These are phyloP conservation scores for Russula abietina DNA, from an alignment of 768 basidiomycete species.

Conservation along the genomic window DNA sequence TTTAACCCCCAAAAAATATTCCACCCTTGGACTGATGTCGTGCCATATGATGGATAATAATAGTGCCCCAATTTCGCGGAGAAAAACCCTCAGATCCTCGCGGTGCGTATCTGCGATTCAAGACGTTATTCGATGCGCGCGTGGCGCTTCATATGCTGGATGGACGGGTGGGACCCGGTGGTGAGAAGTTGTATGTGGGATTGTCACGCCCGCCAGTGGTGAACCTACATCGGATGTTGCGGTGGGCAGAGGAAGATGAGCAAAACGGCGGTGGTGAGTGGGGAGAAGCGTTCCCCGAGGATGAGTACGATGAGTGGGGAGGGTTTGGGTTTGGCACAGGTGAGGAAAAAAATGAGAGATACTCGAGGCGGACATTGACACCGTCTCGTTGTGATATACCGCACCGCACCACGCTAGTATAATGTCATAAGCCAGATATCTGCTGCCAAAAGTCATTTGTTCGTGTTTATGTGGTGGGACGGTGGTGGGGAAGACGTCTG, in stretches of 20 bases:
- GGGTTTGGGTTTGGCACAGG: slow-evolving; percentile 5
- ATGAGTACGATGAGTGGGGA: background rate
- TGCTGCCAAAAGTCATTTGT: too few species aligned
- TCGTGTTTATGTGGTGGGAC: too few species aligned
- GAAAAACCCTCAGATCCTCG: background rate
- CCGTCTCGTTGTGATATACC: too few species aligned
- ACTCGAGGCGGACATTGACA: too few species aligned
- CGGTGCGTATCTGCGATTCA: background rate
- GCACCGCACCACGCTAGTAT: too few species aligned
- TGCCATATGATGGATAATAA: too few species aligned
- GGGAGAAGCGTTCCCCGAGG: background rate
- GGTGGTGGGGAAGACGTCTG: too few species aligned
- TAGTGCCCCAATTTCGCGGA: slow-evolving; percentile 11
- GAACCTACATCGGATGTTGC: background rate
- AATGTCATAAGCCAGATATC: too few species aligned
- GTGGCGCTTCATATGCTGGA: background rate
- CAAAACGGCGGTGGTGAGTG: too few species aligned
- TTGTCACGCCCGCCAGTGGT: background rate
- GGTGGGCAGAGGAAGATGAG: background rate
- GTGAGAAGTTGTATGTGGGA: background rate
- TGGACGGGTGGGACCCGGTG: background rate
- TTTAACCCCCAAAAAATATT: too few species aligned
- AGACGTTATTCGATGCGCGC: background rate
- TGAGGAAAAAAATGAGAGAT: too few species aligned
- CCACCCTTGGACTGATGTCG: too few species aligned